Conservation (phyloP, 2,329 filamentous ascomycete species). For the Bipolaris zeicola region DNA sequence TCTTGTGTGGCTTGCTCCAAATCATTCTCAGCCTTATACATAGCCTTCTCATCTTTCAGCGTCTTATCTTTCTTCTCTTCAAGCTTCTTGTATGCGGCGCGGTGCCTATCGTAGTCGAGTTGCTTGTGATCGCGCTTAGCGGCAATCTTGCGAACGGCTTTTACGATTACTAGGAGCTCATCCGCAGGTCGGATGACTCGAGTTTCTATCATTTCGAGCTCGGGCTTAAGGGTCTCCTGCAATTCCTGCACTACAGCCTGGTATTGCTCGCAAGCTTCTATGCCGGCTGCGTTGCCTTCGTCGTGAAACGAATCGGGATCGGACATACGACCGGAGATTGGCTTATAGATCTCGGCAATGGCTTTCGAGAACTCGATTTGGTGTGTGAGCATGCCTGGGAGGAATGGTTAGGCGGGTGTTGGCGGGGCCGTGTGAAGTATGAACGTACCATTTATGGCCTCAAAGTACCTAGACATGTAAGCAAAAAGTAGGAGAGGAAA, state of each 20-base stretch:
- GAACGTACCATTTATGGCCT: slow-evolving; percentile 82
- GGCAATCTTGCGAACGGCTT: slow-evolving; percentile 87
- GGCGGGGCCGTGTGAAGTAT: neutral
- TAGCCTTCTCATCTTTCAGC: slow-evolving; percentile 94
- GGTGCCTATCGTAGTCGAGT: slow-evolving; percentile 91
- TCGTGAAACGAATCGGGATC: slow-evolving; percentile 83
- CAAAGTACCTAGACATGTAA: slow-evolving; percentile 70
- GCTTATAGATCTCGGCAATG: slow-evolving; percentile 96
- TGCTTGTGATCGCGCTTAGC: slow-evolving; percentile 96
- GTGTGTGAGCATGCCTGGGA: slow-evolving; percentile 82
- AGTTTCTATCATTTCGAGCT: slow-evolving; percentile 96
- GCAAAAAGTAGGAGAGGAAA: slow-evolving; percentile 1
- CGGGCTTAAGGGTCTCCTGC: slow-evolving; percentile 83
- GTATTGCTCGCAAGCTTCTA: slow-evolving; percentile 95
- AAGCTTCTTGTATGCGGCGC: slow-evolving; percentile 83
- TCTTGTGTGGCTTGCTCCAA: slow-evolving; percentile 91
- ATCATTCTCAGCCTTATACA: slow-evolving; percentile 94
- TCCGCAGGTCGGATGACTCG: slow-evolving; percentile 90
- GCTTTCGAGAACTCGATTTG: slow-evolving; percentile 98
- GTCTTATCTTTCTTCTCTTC: slow-evolving; percentile 97
- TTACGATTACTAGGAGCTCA: slow-evolving; percentile 92
- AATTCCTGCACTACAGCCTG: slow-evolving; percentile 88
- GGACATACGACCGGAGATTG: slow-evolving; percentile 93
- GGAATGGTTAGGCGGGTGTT: slow-evolving; percentile 21
- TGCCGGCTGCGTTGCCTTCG: slow-evolving; percentile 90